A percentile compares a stretch with the other conserved stretches of the same genome.
phyloP scores from a whole-genome alignment of 1,284 basidiomycete genomes.

The Nidula niveotomentosa region DNA sequence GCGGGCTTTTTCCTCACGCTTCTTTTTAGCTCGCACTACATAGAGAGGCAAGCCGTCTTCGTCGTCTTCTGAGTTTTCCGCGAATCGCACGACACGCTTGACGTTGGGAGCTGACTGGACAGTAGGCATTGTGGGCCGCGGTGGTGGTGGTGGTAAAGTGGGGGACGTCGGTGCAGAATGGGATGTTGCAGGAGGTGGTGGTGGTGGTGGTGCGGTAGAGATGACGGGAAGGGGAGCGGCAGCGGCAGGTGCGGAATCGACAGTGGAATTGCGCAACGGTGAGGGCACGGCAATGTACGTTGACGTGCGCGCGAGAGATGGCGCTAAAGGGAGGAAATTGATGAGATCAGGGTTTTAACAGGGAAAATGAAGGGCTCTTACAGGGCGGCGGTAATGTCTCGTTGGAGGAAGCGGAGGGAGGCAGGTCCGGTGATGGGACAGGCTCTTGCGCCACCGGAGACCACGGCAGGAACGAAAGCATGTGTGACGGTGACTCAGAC shows the following conservation, averaged over 20 bases:
- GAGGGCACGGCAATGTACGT: constrained; percentile 47
- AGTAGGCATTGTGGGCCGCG: constrained; percentile 6
- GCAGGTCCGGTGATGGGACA: background rate
- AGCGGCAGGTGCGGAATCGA: constrained; percentile 6
- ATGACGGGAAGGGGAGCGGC: background rate
- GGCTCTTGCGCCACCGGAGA: background rate
- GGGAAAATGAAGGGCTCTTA: constrained; percentile 4
- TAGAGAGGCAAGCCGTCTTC: constrained; percentile 70
- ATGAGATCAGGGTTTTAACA: constrained; percentile 1
- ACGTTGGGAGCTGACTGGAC: constrained; percentile 20
- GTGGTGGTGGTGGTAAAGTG: constrained; percentile 4
- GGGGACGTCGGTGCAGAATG: constrained; percentile 4
- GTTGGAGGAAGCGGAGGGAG: background rate
- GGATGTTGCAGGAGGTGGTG: background rate
- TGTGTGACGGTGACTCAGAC: constrained; percentile 7
- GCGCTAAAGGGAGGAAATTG: constrained; percentile 11
- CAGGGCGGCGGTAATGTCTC: background rate
- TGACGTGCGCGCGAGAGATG: constrained; percentile 22
- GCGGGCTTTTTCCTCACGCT: constrained; percentile 67
- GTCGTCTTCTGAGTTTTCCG: constrained; percentile 52
- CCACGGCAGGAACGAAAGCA: background rate
- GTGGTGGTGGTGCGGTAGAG: background rate
- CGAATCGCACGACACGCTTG: constrained; percentile 70
- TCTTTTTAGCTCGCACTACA: constrained; percentile 65
- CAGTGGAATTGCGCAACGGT: constrained; percentile 48